Evolutionary conservation across 2,329 filamentous ascomycete species (phyloP).

Genomic region (Neurospora sp.): DNA sequence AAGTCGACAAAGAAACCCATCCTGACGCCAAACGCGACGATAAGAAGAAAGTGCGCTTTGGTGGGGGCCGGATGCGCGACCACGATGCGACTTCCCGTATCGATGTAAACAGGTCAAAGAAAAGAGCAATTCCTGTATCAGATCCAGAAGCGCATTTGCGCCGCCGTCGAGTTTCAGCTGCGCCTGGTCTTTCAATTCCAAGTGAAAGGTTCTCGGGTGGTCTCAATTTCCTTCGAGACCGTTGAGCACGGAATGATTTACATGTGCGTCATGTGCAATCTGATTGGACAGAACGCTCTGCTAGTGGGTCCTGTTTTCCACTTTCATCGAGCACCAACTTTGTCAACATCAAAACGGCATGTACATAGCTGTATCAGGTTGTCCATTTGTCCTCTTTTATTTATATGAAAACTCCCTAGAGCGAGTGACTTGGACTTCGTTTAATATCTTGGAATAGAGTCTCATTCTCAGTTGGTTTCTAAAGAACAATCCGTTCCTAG

Average conservation of each 20-base stretch:
- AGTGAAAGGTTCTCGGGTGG: neutral
- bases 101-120: no score
- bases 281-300: no score
- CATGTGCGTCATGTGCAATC: neutral
- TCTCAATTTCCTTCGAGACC: neutral
- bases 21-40: neutral
- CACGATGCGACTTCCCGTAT: neutral
- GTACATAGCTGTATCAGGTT: no score
- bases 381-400: no score
- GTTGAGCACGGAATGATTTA: neutral
- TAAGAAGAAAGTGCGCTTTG: neutral
- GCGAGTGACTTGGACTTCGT: no score
- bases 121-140: neutral
- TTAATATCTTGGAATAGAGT: no score
- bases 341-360: no score
- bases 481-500: no score
- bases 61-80: neutral
- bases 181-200: neutral
- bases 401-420: no score
- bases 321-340: no score
- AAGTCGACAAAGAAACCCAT: neutral
- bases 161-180: neutral
- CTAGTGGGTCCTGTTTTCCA: no score
- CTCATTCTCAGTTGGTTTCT: no score
- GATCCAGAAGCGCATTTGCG: neutral